Evolutionary conservation across 441 rosid species (phyloP).

Genomic region (Biscutella laevigata): DNA sequence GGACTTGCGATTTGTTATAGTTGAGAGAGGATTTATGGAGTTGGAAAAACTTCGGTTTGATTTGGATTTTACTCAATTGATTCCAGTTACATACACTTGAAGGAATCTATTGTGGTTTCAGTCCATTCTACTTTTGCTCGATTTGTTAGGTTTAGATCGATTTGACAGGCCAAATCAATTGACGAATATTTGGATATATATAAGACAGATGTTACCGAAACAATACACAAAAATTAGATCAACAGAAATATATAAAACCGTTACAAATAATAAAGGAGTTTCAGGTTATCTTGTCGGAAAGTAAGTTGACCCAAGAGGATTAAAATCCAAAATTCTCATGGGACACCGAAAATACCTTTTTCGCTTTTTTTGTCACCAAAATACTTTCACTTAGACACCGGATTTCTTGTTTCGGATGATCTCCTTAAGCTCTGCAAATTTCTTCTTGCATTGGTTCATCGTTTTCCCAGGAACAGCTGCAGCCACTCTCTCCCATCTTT

Average conservation of each 20-base stretch:
- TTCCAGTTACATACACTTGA: neutral
- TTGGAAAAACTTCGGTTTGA: too few species aligned
- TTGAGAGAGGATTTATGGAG: conserved; percentile 7
- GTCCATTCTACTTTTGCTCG: neutral
- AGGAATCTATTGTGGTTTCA: neutral
- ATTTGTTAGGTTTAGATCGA: neutral
- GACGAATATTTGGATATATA: neutral
- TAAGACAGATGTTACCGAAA: neutral
- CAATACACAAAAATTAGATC: neutral
- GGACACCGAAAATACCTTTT: neutral
- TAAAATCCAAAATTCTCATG: conserved; percentile 30
- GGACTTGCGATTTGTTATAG: conserved; percentile 17
- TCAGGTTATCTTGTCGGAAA: conserved; percentile 3
- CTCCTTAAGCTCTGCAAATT: conserved; percentile 73
- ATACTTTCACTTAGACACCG: conserved; percentile 33
- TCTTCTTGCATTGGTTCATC: conserved; percentile 85
- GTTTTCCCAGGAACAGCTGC: conserved; percentile 96
- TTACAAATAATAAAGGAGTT: conserved; percentile 17
- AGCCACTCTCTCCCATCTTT: conserved; percentile 96
- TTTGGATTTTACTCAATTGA: neutral
- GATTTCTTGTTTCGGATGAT: conserved; percentile 72
- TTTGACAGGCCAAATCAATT: neutral
- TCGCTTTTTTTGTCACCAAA: too few species aligned
- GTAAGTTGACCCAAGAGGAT: conserved; percentile 11
- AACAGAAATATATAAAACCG: conserved; percentile 6